phyloP scores from a whole-genome alignment of 2,329 filamentous ascomycete species.

The Aspergillus tamarii region DNA sequence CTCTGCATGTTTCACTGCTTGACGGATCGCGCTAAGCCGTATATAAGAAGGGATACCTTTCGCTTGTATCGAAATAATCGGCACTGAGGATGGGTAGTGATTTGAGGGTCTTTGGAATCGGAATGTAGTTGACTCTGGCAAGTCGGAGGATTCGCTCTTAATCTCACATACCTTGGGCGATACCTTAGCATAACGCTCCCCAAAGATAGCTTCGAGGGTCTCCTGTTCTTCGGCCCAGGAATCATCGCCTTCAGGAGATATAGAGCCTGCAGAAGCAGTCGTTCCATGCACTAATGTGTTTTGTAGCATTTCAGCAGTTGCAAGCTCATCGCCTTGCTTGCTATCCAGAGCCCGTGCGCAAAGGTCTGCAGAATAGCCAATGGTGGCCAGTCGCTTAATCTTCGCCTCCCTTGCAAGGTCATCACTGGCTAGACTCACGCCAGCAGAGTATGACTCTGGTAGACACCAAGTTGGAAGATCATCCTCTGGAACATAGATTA shows the following conservation, averaged over 20 bases:
- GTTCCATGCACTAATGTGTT: slow-evolving; percentile 62
- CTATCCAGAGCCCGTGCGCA: slow-evolving; percentile 77
- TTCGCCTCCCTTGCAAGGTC: slow-evolving; percentile 80
- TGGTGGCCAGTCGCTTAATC: slow-evolving; percentile 77
- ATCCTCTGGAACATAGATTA: slow-evolving; percentile 96
- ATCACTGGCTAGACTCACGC: slow-evolving; percentile 80
- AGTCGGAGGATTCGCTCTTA: slow-evolving; percentile 57
- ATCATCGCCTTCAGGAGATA: slow-evolving; percentile 42
- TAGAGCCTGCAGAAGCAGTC: slow-evolving; percentile 14
- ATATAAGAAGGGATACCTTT: slow-evolving; percentile 85
- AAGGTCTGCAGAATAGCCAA: slow-evolving; percentile 83
- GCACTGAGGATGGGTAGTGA: slow-evolving; percentile 70
- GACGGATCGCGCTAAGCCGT: slow-evolving; percentile 81
- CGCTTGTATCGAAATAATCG: slow-evolving; percentile 70
- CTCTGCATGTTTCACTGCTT: slow-evolving; percentile 71
- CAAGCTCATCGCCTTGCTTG: slow-evolving; percentile 70
- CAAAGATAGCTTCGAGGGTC: slow-evolving; percentile 84
- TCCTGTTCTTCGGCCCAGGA: slow-evolving; percentile 86
- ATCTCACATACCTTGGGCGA: slow-evolving; percentile 71
- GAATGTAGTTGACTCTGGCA: slow-evolving; percentile 52
- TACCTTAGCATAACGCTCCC: slow-evolving; percentile 67
- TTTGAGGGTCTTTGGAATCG: slow-evolving; percentile 71
- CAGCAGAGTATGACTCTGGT: slow-evolving; percentile 88
- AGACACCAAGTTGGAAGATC: slow-evolving; percentile 92
- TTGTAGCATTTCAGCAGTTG: slow-evolving; percentile 80